A percentile compares a stretch with the other conserved stretches of the same genome.
Evolutionary conservation across 2,329 filamentous ascomycete species (phyloP).

Genomic region (Fusarium sp.): DNA sequence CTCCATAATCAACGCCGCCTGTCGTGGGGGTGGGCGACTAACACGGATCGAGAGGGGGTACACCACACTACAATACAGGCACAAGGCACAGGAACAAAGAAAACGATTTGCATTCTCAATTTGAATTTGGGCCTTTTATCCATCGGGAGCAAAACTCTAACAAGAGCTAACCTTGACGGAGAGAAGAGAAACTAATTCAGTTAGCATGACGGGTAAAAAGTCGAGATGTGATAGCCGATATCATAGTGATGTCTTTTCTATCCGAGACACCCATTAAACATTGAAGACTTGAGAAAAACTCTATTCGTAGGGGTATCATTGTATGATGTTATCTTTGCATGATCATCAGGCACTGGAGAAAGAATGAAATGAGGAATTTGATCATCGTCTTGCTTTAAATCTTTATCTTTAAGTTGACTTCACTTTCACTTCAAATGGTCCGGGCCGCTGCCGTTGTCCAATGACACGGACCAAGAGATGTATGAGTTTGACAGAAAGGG

Average conservation of each 20-base stretch:
- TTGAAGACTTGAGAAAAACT: conserved; percentile 5
- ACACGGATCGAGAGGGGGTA: conserved; percentile 13
- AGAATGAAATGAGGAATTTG: conserved; percentile 29
- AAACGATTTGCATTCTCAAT: conserved; percentile 17
- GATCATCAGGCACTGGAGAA: conserved; percentile 36
- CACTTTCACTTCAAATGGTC: conserved; percentile 10
- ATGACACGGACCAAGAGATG: conserved; percentile 7
- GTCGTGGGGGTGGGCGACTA: conserved; percentile 25
- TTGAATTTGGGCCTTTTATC: conserved; percentile 3
- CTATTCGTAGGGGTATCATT: conserved; percentile 9
- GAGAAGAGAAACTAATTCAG: neutral
- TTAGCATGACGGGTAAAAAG: conserved; percentile 17
- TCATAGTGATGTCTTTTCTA: conserved; percentile 7
- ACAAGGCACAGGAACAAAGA: conserved; percentile 29
- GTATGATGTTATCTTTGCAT: conserved; percentile 19
- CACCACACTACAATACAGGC: conserved; percentile 7
- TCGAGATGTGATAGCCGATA: conserved; percentile 29
- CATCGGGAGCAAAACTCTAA: conserved; percentile 8
- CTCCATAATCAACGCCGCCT: conserved; percentile 27
- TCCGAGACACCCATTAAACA: conserved; percentile 1
- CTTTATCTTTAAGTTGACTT: neutral
- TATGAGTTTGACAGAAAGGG: conserved; percentile 8
- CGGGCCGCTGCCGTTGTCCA: conserved; percentile 33
- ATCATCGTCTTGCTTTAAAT: conserved; percentile 18
- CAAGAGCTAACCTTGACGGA: neutral